These are phyloP conservation scores for Aspergillus neoniger DNA, from an alignment of 2,329 filamentous ascomycete genomes.

Conservation along the genomic window DNA sequence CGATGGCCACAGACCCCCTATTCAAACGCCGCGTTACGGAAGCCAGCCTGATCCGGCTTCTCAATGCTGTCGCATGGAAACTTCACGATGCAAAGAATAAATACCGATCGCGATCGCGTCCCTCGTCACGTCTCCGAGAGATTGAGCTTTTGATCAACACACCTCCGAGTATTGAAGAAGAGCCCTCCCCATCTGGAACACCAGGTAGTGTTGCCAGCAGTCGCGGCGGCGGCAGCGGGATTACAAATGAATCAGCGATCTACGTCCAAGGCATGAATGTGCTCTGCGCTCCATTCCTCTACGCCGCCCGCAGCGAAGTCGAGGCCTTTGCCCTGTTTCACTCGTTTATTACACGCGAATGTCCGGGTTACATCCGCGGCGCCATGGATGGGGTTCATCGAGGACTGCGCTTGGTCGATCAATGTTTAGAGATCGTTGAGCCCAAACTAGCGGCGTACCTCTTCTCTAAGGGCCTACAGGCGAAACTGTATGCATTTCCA, in stretches of 20 bases:
- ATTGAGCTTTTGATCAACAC: slow-evolving; percentile 44
- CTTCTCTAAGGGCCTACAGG: slow-evolving; percentile 81
- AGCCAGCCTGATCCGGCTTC: slow-evolving; percentile 86
- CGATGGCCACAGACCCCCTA: slow-evolving; percentile 92
- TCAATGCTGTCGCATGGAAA: slow-evolving; percentile 94
- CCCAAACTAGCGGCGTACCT: slow-evolving; percentile 82
- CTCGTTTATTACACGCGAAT: slow-evolving; percentile 81
- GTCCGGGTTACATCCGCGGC: slow-evolving; percentile 89
- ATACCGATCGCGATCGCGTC: slow-evolving; percentile 47
- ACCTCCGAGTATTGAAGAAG: slow-evolving; percentile 41
- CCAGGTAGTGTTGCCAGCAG: slow-evolving; percentile 21
- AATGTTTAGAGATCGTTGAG: slow-evolving; percentile 87
- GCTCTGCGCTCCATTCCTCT: slow-evolving; percentile 90
- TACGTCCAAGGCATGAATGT: slow-evolving; percentile 99
- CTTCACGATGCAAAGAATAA: slow-evolving; percentile 75
- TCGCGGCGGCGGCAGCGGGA: slow-evolving; percentile 17
- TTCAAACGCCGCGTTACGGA: slow-evolving; percentile 95
- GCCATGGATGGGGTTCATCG: slow-evolving; percentile 97
- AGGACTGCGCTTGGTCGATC: slow-evolving; percentile 86
- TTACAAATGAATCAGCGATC: slow-evolving; percentile 69
- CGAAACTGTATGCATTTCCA: slow-evolving; percentile 94
- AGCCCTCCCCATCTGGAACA: slow-evolving; percentile 43
- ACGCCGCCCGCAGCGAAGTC: slow-evolving; percentile 89
- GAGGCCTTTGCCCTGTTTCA: slow-evolving; percentile 93
- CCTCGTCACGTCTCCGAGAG: slow-evolving; percentile 50